A percentile compares a stretch with the other conserved stretches of the same genome.
phyloP scores from a whole-genome alignment of 345 rosid genomes.

The Euphorbia lathyris region DNA sequence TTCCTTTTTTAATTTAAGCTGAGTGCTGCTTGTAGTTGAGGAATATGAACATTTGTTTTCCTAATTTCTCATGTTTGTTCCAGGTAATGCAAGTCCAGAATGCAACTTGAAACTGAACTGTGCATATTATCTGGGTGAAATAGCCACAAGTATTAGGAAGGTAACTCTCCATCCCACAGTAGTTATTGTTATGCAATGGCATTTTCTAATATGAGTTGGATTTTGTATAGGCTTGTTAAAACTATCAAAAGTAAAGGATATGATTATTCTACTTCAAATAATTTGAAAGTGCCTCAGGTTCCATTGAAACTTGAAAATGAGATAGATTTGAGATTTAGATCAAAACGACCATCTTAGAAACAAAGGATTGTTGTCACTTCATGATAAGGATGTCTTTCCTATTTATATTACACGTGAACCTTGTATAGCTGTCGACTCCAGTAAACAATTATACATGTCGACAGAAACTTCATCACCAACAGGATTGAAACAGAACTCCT shows the following conservation, averaged over 20 bases:
- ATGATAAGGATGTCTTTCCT: no score
- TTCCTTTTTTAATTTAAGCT: not conserved
- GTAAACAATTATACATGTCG: no score
- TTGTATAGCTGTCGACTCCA: no score
- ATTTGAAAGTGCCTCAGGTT: not conserved
- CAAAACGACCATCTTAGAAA: not conserved
- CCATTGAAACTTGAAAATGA: slow-evolving; percentile 1
- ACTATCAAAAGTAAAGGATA: not conserved
- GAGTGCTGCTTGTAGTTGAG: not conserved
- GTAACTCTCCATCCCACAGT: slow-evolving; percentile 30
- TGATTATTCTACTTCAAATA: not conserved
- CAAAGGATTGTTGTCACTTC: not conserved
- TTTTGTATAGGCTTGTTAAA: not conserved
- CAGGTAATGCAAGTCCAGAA: slow-evolving; percentile 90
- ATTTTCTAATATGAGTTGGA: slow-evolving; percentile 2
- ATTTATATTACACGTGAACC: no score
- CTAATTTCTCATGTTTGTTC: slow-evolving; percentile 17
- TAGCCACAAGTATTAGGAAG: slow-evolving; percentile 90
- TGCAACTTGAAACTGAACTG: slow-evolving; percentile 73
- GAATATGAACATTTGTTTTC: slow-evolving; percentile 1
- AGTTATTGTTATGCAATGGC: not conserved
- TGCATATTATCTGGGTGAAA: slow-evolving; percentile 91
- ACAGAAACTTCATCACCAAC: no score
- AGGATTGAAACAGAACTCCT: no score
- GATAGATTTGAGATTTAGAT: not conserved